Base-by-base conservation (phyloP, 208 protist genomes). In the Leishmania amazonensis region DNA sequence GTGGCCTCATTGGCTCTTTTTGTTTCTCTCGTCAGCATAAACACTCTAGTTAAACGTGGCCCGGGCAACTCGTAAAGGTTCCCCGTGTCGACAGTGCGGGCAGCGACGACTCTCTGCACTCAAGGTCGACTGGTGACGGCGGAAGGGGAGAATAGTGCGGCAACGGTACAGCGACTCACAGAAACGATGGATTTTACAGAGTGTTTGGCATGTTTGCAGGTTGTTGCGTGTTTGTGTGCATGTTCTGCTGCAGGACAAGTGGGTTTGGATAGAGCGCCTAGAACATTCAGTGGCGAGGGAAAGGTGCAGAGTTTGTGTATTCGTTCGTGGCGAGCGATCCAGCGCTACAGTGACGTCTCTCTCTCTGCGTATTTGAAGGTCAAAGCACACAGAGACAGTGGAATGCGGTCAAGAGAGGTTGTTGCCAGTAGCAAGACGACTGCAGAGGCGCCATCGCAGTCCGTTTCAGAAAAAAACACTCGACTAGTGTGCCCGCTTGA, bases 1-100 rank as follows among this genome's bases (percentile, higher is more conserved):
- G 92, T 5, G 75, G 85, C 70, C 81, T 81, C 93, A 96, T 95
- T 13, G 11, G 42, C 21, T 28, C n/a, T 13, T n/a, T 42, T 49
- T n/a, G n/a, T 49, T 21, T 49, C n/a, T 49, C 40, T 51, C 45
- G 24, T 54, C 21, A 54, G 13, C 2, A 13, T n/a, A 74, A 35
- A 17, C 19, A 28, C 70, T 51, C 28, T 31, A 53, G 7, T 74
- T 17, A 19, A 35, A 2, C 42, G 31, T 5, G 15, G 17, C 40
- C 28, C 9, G 70, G 70, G 13, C 11, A 51, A 35, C 47, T 35
- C 42, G 42, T 24, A 38, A 35, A 5, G n/a, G 7, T 5, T 28
- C 40, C 40, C 40, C 40, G 40, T 72, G 15, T 47, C 6, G 40
- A 13, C 9, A 19, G 24, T 47, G 67, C 1, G 11, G 70, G 13